Base-by-base conservation (phyloP, 306 rosid genomes). In the Dicorynia guianensis region DNA sequence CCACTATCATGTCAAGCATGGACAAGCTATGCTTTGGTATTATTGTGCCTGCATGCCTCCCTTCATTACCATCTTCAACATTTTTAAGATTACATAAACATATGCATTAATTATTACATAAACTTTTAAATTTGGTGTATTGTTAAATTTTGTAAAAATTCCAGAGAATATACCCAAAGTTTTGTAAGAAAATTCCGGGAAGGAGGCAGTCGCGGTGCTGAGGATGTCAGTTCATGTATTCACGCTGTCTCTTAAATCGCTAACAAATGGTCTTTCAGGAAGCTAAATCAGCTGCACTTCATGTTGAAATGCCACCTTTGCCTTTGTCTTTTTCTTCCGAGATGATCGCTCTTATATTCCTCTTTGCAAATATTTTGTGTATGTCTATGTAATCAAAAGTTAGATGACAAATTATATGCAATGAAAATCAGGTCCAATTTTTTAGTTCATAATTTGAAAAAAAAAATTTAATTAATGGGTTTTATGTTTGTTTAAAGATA, bases 241-340 rank as follows among this genome's bases (percentile, higher is more conserved):
- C 38, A 80, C 66, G 19, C 63, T 80, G 88, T 81, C 85, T 57
- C 30, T 48, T 65, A 83, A 80, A 79, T 19, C 39, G 75, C 76
- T 44, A 84, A 83, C 88, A 89, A 58, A 82, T 57, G 70, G 79
- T 75, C 79, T 76, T 80, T 68, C 81, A 86, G 82, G 75, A 69
- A 76, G 71, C 85, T 76, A 78, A 70, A 47, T 80, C 72, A 61
- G 73, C 63, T 75, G 67, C 81, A 49, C 67, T 73, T 79, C 82
- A 76, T 79, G 73, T 82, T 80, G 82, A 57, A 74, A 80, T 65
- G 52, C 53, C 78, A 54, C 71, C 63, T 80, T 52, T 77, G 55
- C 46, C 44, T 73, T 81, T 81, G 77, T 75, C 81, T 68, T 81
- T 81, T 79, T 60, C 74, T 54, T 48, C 75, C 74, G 25, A 38